Evolutionary conservation across 2,329 filamentous ascomycete genomes (phyloP).

Genomic region (Alternaria postmessia): DNA sequence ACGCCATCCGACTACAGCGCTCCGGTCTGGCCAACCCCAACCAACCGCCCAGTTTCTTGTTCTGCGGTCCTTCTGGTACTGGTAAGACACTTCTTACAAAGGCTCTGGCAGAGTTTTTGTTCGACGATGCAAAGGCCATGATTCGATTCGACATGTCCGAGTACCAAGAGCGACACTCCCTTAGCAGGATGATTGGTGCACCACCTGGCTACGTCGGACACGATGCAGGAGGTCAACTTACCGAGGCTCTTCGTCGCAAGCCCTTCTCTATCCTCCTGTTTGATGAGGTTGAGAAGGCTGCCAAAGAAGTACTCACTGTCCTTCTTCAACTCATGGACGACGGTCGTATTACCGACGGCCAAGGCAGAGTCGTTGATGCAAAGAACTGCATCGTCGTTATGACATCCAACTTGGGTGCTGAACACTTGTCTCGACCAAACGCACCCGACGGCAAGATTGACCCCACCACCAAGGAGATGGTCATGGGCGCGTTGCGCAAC

Average conservation of each 20-base stretch:
- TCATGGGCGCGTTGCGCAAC: slow-evolving; percentile 88
- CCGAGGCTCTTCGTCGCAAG: slow-evolving; percentile 89
- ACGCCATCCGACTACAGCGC: slow-evolving; percentile 92
- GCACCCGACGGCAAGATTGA: slow-evolving; percentile 86
- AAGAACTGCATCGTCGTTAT: slow-evolving; percentile 99
- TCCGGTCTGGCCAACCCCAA: slow-evolving; percentile 96
- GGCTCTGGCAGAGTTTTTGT: slow-evolving; percentile 95
- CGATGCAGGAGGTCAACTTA: slow-evolving; percentile 93
- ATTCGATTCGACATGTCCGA: slow-evolving; percentile 99
- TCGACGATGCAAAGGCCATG: slow-evolving; percentile 97
- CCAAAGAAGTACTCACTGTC: slow-evolving; percentile 96
- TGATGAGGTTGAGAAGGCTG: slow-evolving; percentile 98
- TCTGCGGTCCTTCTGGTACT: slow-evolving; percentile 97
- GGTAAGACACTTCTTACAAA: slow-evolving; percentile 98
- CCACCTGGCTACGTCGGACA: slow-evolving; percentile 97
- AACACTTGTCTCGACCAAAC: slow-evolving; percentile 84
- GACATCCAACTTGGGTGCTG: slow-evolving; percentile 96
- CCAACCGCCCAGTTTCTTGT: slow-evolving; percentile 96
- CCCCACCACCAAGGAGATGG: slow-evolving; percentile 81
- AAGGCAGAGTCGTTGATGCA: slow-evolving; percentile 92
- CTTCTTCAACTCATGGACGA: slow-evolving; percentile 99
- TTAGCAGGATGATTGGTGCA: slow-evolving; percentile 97
- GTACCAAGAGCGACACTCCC: slow-evolving; percentile 95
- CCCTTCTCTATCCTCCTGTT: slow-evolving; percentile 98
- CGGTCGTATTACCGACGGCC: slow-evolving; percentile 96